A percentile compares a stretch with the other conserved stretches of the same genome.
Conservation (phyloP, 108 stramenopile species). For the Cyclostephanos tholiformis region DNA sequence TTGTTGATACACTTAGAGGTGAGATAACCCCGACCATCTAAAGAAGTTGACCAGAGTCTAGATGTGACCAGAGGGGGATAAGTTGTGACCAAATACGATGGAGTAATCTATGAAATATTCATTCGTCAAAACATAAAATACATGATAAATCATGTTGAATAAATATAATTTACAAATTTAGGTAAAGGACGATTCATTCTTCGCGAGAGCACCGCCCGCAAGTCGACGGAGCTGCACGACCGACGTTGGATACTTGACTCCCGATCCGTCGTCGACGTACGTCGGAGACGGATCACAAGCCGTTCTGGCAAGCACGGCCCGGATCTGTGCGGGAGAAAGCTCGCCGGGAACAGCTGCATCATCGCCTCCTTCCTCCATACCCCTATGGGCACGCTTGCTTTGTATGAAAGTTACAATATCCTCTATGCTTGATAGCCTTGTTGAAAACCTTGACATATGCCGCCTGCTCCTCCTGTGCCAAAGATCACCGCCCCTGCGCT, state of each 20-base stretch:
- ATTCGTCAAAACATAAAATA: too few relatives aligned
- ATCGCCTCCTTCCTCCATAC: conserved; percentile 18
- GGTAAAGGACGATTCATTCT: background rate
- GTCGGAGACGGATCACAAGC: conserved; percentile 48
- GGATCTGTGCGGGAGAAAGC: conserved; percentile 68
- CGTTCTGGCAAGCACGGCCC: conserved; percentile 67
- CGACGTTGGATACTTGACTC: conserved; percentile 36
- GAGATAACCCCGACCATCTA: background rate
- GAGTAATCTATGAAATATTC: too few relatives aligned
- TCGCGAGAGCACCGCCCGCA: conserved; percentile 13
- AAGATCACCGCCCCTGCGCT: background rate
- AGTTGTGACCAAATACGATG: too few relatives aligned
- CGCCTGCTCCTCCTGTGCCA: too few relatives aligned
- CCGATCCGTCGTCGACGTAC: conserved; percentile 36
- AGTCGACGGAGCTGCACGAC: conserved; percentile 54
- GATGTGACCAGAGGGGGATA: too few relatives aligned
- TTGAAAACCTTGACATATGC: too few relatives aligned
- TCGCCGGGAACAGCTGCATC: conserved; percentile 59
- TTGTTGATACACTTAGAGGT: too few relatives aligned
- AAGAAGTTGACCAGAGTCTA: too few relatives aligned
- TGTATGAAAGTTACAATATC: too few relatives aligned
- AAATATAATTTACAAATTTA: too few relatives aligned
- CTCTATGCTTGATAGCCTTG: too few relatives aligned
- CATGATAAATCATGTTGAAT: too few relatives aligned
- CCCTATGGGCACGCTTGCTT: conserved; percentile 7